Base-by-base conservation (phyloP, 192 early-diverging fungal genomes). In the Backusella macrospora region DNA sequence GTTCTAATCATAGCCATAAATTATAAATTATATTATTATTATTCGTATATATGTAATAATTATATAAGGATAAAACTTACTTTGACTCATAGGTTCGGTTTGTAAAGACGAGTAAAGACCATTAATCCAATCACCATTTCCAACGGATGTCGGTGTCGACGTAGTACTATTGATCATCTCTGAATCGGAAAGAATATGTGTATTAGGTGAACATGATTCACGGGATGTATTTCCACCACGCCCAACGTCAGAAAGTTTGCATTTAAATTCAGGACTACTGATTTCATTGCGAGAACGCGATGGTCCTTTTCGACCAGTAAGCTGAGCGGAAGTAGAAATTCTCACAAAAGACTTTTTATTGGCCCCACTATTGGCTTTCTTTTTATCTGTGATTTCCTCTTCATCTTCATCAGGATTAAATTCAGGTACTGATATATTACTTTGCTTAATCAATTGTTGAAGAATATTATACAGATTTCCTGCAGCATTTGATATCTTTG, bases 111-210 rank as follows among this genome's bases (percentile, higher is more conserved):
- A 66, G 38, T 77, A 77, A 14, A 77, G 49, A 10, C 76, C 76
- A 67, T 77, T 77, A 45, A 77, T 77, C 76, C 76, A 77, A 8
- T 77, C 76, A 43, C 76, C 70, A 42, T 77, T 59, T 59, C 52
- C 65, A 15, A 71, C 18, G 29, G 76, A 66, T 16, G 76, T 45
- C 29, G 76, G 70, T 0, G 69, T 71, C 9, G 70, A 71, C 9
- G 37, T 34, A 4, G 76, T 40, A 68, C 76, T 72, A 8, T 21
- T 29, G 3, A 62, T 46, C 37, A 40, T 47, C 15, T 43, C 65
- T 8, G 73, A 67, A 38, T 68, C 67, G 1, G 67, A 68, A 18
- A 47, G 21, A 6, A 68, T 16, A 16, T 45, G 43, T 14, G 26
- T 47, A 4, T 13, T 29, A 34, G 67, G 45, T 21, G 64, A 65